Evolutionary conservation across 768 basidiomycete species (phyloP).

Genomic region (Rhodotorula babjevae): DNA sequence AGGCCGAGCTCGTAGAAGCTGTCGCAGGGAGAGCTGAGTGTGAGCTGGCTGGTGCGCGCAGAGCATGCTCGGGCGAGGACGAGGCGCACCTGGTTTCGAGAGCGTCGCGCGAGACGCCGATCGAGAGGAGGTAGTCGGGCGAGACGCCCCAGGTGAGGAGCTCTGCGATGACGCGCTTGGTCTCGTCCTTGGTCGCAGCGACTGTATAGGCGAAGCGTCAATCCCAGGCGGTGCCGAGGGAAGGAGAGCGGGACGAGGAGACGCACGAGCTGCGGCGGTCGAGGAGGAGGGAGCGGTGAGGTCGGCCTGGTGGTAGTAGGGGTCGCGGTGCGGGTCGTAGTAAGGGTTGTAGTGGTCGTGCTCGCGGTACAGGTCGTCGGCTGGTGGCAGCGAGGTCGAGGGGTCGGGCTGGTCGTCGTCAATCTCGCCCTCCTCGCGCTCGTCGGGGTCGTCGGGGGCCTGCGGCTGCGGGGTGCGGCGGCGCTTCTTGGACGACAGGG

Average conservation of each 20-base stretch:
- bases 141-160: slow-evolving; percentile 31
- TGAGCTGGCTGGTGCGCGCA: no score
- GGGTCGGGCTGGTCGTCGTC: slow-evolving; percentile 6
- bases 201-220: background rate
- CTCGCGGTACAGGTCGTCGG: background rate
- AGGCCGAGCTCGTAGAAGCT: slow-evolving; percentile 30
- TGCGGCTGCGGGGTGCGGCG: background rate
- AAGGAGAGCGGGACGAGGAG: no score
- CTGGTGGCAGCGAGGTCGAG: background rate
- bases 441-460: background rate
- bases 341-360: no score
- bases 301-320: no score
- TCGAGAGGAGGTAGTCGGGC: slow-evolving; percentile 28
- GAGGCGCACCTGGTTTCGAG: slow-evolving; percentile 12
- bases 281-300: no score
- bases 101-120: slow-evolving; percentile 32
- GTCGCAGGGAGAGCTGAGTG: background rate
- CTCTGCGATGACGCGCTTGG: slow-evolving; percentile 25
- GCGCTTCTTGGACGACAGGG: slow-evolving; percentile 31
- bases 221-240: no score
- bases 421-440: slow-evolving; percentile 29
- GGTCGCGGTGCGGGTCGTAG: background rate
- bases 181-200: slow-evolving; percentile 17
- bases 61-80: background rate
- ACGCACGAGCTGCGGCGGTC: no score